Conservation (phyloP, 139 green algal genomes). For the Chlorella sorokiniana region DNA sequence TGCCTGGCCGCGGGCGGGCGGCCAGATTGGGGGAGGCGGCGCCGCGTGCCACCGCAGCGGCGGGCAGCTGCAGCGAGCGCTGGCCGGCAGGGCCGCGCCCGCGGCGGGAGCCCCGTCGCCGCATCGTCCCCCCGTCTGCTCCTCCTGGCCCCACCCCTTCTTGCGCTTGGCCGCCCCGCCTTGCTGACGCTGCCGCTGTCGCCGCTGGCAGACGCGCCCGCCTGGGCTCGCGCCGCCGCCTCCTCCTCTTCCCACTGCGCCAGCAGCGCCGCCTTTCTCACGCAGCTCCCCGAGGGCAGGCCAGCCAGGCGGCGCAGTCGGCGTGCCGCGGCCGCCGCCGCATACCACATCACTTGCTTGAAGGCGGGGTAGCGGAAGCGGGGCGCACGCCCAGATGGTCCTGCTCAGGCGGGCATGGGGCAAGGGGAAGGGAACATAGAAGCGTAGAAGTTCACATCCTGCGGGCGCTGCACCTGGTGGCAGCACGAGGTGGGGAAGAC, state of each 20-base stretch:
- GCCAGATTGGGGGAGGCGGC: neutral
- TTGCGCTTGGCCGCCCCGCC: slow-evolving; percentile 21
- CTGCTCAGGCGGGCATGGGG: neutral
- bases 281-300: neutral
- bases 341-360: slow-evolving; percentile 38
- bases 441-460: neutral
- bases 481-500: neutral
- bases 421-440: neutral
- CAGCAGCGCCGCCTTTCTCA: slow-evolving; percentile 17
- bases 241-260: neutral
- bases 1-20: neutral
- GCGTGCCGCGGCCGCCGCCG: slow-evolving; percentile 1
- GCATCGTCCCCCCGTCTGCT: slow-evolving; percentile 18
- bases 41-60: neutral
- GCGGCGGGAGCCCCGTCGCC: neutral
- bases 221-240: neutral
- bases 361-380: slow-evolving; percentile 24
- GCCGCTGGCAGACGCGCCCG: neutral
- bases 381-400: slow-evolving; percentile 21
- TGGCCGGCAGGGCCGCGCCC: neutral
- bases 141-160: slow-evolving; percentile 12
- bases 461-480: neutral
- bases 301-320: slow-evolving; percentile 14
- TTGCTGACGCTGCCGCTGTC: slow-evolving; percentile 33
- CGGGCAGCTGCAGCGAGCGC: slow-evolving; percentile 6